Evolutionary conservation across 2,329 filamentous ascomycete genomes (phyloP), one percentile per base, ranked within the genome.

Genomic region (Microsporum audouinii): DNA sequence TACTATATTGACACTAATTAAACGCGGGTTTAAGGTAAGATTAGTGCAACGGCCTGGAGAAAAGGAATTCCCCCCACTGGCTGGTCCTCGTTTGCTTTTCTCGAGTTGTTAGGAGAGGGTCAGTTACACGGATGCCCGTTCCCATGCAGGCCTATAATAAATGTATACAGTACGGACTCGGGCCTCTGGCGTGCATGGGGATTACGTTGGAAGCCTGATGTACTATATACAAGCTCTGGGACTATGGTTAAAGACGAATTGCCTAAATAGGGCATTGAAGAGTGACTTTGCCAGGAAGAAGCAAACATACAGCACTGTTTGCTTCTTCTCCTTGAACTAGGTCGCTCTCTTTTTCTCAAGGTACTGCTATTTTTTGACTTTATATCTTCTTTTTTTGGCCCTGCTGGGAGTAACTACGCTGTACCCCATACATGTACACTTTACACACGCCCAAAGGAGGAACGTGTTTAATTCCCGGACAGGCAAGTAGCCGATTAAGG

Each of bases 21-120:
- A 55, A 55, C 49, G 49, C 49, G 49, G n/a, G 49, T 55, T 55
- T 55, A 55, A 55, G 49, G 49, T 55, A 55, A 55, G 14, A 55
- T 55, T 55, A 55, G 49, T 55, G 49, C 49, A 55, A 55, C 49
- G 49, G 49, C 49, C 31, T 34, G 49, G 49, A 36, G 49, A 55
- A 55, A 55, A 55, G 49, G 33, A 55, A 55, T 34, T 17, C 33
- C 49, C 49, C 49, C 49, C 49, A 55, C 49, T 36, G 49, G 49
- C 29, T 23, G 49, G 49, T 55, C 49, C 49, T 55, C 49, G 29
- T 33, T 17, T 31, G 29, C 49, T 55, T 36, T 34, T 36, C 49
- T 55, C 27, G 49, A 8, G 39, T n/a, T 43, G 17, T 23, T n/a
- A 43, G 49, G 12, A 34, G 33, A 7, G 23, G n/a, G 31, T n/a